These are phyloP conservation scores for Nicotiana otophora DNA, from an alignment of 257 asterid species.

Conservation along the genomic window DNA sequence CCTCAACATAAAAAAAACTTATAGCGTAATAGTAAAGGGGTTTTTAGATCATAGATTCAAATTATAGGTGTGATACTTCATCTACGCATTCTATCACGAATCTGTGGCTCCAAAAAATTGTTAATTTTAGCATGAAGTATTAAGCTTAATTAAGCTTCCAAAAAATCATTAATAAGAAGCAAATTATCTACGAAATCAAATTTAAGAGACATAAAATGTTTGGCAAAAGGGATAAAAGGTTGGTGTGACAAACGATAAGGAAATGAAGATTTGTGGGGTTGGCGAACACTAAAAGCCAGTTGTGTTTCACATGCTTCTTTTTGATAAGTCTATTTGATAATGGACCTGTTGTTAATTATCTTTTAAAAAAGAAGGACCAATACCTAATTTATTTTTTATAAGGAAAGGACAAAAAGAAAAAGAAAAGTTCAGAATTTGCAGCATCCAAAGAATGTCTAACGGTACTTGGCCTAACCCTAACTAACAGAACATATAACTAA, in stretches of 20 bases:
- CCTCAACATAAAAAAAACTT: no score
- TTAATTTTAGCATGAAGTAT: neutral
- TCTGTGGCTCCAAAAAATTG: no score
- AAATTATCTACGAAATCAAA: no score
- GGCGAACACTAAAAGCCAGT: constrained; percentile 35
- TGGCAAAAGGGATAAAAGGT: neutral
- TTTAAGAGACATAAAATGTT: neutral
- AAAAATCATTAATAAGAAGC: no score
- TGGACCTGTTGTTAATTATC: neutral
- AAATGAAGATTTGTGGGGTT: neutral
- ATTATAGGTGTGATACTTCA: no score
- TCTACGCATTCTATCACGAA: no score
- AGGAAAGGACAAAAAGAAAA: neutral
- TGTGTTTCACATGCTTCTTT: constrained; percentile 41
- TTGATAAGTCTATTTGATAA: constrained; percentile 18
- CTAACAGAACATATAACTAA: neutral
- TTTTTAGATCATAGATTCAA: no score
- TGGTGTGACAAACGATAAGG: neutral
- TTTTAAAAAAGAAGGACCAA: neutral
- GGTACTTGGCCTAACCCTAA: neutral
- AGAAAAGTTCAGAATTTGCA: neutral
- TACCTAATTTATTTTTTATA: neutral
- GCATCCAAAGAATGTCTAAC: neutral
- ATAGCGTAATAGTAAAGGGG: no score
- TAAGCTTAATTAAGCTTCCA: neutral